A percentile compares a stretch with the other conserved stretches of the same genome.
Conservation (phyloP, 2,329 filamentous ascomycete genomes). For the Xylaria sp. region DNA sequence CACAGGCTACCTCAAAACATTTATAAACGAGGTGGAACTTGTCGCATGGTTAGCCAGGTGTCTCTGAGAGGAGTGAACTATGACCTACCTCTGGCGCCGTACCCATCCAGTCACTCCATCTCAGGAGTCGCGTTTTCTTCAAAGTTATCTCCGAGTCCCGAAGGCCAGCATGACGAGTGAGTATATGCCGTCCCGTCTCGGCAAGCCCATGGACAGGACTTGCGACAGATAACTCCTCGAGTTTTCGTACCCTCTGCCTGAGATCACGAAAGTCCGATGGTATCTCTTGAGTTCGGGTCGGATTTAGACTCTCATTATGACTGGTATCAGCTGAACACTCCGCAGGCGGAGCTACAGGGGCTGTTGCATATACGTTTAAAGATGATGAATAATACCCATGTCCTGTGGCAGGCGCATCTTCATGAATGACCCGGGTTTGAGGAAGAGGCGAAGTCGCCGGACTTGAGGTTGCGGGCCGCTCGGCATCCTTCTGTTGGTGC, state of each 20-base stretch:
- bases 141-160: constrained; percentile 46
- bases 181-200: constrained; percentile 41
- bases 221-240: constrained; percentile 38
- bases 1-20: constrained; percentile 45
- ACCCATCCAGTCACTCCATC: constrained; percentile 50
- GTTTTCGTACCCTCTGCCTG: constrained; percentile 37
- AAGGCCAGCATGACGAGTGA: constrained; percentile 40
- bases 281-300: constrained; percentile 21
- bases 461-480: constrained; percentile 23
- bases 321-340: background rate
- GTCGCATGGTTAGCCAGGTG: constrained; percentile 19
- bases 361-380: background rate
- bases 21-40: constrained; percentile 47
- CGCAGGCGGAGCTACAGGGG: background rate
- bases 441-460: constrained; percentile 21
- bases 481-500: background rate
- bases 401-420: background rate
- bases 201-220: constrained; percentile 31
- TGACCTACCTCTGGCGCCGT: constrained; percentile 47
- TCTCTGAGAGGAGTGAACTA: background rate
- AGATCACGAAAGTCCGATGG: constrained; percentile 36
- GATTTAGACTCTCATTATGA: constrained; percentile 2
- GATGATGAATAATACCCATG: background rate
- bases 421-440: background rate
- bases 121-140: constrained; percentile 51